Evolutionary conservation across 352 stramenopile genomes (phyloP).

Genomic region (Globisporangium orthogonon): DNA sequence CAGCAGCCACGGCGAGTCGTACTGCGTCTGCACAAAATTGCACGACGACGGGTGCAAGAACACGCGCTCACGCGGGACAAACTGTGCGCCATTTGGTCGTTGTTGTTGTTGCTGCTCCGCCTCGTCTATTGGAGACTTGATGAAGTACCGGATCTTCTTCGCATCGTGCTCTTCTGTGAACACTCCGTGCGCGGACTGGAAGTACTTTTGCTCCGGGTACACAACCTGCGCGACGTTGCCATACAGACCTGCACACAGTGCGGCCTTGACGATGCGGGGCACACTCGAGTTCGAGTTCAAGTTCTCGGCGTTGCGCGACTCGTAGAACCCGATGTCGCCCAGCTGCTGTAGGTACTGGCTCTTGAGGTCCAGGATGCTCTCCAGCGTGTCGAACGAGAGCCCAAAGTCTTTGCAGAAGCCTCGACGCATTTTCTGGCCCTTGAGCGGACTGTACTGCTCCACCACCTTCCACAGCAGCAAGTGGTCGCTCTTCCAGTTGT

Average conservation of each 20-base stretch:
- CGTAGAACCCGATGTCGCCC: conserved; percentile 76
- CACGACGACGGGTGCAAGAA: conserved; percentile 95
- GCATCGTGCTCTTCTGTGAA: conserved; percentile 89
- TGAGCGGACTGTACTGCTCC: conserved; percentile 46
- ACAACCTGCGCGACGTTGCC: conserved; percentile 80
- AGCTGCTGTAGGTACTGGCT: conserved; percentile 83
- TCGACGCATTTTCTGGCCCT: conserved; percentile 46
- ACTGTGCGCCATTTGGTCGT: neutral
- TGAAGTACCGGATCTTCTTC: conserved; percentile 93
- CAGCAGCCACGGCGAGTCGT: conserved; percentile 94
- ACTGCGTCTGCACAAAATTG: conserved; percentile 88
- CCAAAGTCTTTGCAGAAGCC: conserved; percentile 64
- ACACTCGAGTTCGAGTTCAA: conserved; percentile 59
- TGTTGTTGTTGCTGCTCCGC: neutral
- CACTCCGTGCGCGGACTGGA: conserved; percentile 88
- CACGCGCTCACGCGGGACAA: conserved; percentile 82
- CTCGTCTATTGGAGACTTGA: conserved; percentile 23
- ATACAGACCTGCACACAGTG: conserved; percentile 76
- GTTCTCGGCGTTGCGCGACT: conserved; percentile 22
- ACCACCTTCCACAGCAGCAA: conserved; percentile 77
- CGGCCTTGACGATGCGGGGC: conserved; percentile 90
- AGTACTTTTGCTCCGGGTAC: conserved; percentile 93
- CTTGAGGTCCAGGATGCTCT: conserved; percentile 90
- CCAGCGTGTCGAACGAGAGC: conserved; percentile 85
- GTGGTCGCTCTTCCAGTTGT: conserved; percentile 72